These are phyloP conservation scores for Incumbomyces delicatus DNA, from an alignment of 2,329 filamentous ascomycete species.

Conservation along the genomic window DNA sequence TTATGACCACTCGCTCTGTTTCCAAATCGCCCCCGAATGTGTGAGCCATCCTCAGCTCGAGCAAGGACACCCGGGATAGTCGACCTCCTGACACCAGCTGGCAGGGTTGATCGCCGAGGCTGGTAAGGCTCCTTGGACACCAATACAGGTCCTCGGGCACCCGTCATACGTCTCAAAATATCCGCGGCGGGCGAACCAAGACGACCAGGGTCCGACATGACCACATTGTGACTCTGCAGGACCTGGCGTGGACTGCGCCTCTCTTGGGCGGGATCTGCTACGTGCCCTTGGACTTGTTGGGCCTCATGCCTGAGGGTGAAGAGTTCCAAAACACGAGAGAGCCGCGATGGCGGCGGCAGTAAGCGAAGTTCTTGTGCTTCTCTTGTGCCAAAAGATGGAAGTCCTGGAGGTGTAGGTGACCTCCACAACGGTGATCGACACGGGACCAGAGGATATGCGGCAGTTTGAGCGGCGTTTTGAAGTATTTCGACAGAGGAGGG, in stretches of 20 bases:
- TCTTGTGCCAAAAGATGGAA: constrained; percentile 34
- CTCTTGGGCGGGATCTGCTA: no score
- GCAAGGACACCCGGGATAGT: constrained; percentile 23
- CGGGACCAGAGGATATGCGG: constrained; percentile 26
- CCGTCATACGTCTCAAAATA: constrained; percentile 1
- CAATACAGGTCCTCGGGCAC: neutral
- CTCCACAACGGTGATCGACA: constrained; percentile 29
- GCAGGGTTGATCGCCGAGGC: constrained; percentile 9
- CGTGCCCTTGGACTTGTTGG: no score
- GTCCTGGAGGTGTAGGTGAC: constrained; percentile 33
- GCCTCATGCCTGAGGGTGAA: no score
- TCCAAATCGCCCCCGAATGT: constrained; percentile 32
- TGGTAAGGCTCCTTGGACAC: neutral
- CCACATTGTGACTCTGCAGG: no score
- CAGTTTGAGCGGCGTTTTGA: constrained; percentile 19
- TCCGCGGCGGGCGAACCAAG: neutral
- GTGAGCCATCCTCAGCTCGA: constrained; percentile 32
- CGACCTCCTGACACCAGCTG: constrained; percentile 11
- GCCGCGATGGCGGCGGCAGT: neutral
- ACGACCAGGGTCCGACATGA: no score
- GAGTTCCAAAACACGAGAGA: neutral
- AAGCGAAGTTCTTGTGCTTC: constrained; percentile 26
- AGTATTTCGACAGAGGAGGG: constrained; percentile 21
- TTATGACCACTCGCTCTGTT: constrained; percentile 33
- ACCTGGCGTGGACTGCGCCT: no score